phyloP scores from a whole-genome alignment of 2,329 filamentous ascomycete genomes.

The Plectosphaerella cucumerina region DNA sequence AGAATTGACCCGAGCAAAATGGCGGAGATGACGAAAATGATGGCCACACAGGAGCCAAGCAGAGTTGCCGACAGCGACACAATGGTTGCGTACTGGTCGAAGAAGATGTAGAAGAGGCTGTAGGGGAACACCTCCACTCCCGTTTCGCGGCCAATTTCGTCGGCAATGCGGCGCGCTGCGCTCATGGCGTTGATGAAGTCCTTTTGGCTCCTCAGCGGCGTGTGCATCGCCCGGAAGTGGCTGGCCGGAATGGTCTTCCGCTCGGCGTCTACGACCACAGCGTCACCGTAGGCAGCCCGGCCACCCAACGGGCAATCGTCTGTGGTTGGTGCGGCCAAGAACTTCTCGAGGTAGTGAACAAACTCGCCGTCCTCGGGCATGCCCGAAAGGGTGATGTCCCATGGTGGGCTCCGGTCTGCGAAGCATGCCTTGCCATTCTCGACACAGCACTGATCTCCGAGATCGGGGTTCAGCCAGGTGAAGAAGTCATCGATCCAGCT shows the following conservation, averaged over 20 bases:
- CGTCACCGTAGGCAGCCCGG: constrained; percentile 79
- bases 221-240: constrained; percentile 90
- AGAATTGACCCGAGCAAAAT: constrained; percentile 77
- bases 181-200: constrained; percentile 93
- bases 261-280: constrained; percentile 72
- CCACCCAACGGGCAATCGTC: constrained; percentile 85
- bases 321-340: constrained; percentile 74
- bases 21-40: constrained; percentile 78
- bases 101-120: constrained; percentile 98
- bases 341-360: constrained; percentile 76
- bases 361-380: constrained; percentile 97
- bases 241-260: constrained; percentile 69
- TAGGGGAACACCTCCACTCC: constrained; percentile 89
- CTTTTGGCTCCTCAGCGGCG: constrained; percentile 77
- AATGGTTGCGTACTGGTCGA: constrained; percentile 91
- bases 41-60: constrained; percentile 75
- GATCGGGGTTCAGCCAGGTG: constrained; percentile 83
- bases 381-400: constrained; percentile 84
- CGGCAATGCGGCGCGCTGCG: constrained; percentile 81
- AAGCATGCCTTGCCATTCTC: constrained; percentile 75
- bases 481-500: constrained; percentile 96
- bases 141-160: constrained; percentile 67
- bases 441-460: constrained; percentile 66
- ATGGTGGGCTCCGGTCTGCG: constrained; percentile 67
- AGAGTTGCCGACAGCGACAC: constrained; percentile 74